A percentile compares a stretch with the other conserved stretches of the same genome.
Evolutionary conservation across 306 rosid genomes (phyloP).

Genomic region (Corylus heterophylla): DNA sequence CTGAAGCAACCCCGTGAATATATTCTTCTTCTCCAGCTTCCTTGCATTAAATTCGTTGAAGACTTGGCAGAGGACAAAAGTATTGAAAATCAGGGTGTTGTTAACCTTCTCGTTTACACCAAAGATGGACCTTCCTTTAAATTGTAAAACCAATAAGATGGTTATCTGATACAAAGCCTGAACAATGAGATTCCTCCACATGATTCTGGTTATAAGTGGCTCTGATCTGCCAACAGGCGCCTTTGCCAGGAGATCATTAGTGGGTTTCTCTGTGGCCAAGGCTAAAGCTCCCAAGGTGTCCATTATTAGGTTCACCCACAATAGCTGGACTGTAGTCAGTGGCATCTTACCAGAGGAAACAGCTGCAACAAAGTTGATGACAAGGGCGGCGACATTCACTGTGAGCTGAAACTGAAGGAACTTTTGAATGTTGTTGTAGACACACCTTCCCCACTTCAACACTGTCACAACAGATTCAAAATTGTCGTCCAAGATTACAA

Average conservation of each 20-base stretch:
- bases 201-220: constrained; percentile 27
- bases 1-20: constrained; percentile 20
- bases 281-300: constrained; percentile 39
- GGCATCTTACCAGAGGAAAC: constrained; percentile 29
- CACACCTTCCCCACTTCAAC: constrained; percentile 33
- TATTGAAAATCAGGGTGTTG: constrained; percentile 30
- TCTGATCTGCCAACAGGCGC: constrained; percentile 16
- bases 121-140: constrained; percentile 27
- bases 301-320: constrained; percentile 38
- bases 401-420: constrained; percentile 37
- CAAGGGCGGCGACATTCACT: constrained; percentile 25
- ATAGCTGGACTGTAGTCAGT: constrained; percentile 25
- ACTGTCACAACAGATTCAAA: constrained; percentile 20
- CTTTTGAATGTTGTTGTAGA: constrained; percentile 29
- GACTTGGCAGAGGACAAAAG: constrained; percentile 31
- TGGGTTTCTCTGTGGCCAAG: constrained; percentile 27
- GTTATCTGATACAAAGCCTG: constrained; percentile 32
- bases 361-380: constrained; percentile 23
- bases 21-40: constrained; percentile 34
- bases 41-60: constrained; percentile 35
- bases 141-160: constrained; percentile 20
- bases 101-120: constrained; percentile 25
- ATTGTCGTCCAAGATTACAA: constrained; percentile 28
- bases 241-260: constrained; percentile 25
- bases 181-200: constrained; percentile 34